A percentile compares a stretch with the other conserved stretches of the same genome.
Evolutionary conservation across 805 yeast species (phyloP).

Genomic region (Yamadazyma sp.): DNA sequence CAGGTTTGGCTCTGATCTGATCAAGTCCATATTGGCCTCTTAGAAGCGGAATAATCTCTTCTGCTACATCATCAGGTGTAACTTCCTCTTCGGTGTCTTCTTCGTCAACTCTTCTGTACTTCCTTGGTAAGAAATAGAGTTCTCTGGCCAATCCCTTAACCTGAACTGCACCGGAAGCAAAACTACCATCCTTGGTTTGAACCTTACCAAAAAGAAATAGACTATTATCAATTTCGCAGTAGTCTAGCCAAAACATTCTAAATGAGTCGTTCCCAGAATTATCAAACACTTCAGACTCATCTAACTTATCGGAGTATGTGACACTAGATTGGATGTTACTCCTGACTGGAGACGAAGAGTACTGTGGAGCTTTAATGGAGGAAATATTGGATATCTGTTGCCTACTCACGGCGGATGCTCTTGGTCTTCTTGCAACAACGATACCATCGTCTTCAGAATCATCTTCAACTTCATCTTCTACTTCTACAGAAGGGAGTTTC

Average conservation of each 20-base stretch:
- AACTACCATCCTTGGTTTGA: slow-evolving; percentile 52
- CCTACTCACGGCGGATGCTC: slow-evolving; percentile 41
- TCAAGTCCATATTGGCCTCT: slow-evolving; percentile 62
- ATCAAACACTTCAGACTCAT: slow-evolving; percentile 22
- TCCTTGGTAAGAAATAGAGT: slow-evolving; percentile 74
- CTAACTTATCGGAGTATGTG: slow-evolving; percentile 34
- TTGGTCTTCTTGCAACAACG: slow-evolving; percentile 53
- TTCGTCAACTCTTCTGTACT: slow-evolving; percentile 40
- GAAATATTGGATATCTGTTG: slow-evolving; percentile 37
- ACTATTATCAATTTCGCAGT: slow-evolving; percentile 69
- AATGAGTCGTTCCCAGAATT: slow-evolving; percentile 44
- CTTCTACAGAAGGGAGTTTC: neutral
- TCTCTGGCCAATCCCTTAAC: slow-evolving; percentile 69
- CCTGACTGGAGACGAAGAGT: slow-evolving; percentile 24
- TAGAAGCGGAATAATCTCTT: slow-evolving; percentile 69
- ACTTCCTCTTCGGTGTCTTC: slow-evolving; percentile 38
- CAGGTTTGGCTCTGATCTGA: slow-evolving; percentile 67
- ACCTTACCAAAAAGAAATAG: slow-evolving; percentile 81
- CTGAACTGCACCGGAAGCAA: slow-evolving; percentile 76
- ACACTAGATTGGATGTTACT: slow-evolving; percentile 16
- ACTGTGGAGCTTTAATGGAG: slow-evolving; percentile 30
- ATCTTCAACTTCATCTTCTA: slow-evolving; percentile 38
- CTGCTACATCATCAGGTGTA: slow-evolving; percentile 66
- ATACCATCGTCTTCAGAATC: slow-evolving; percentile 51
- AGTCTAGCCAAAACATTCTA: slow-evolving; percentile 89